Conservation (phyloP, 2,329 filamentous ascomycete genomes). For the Trichoderma koningii region DNA sequence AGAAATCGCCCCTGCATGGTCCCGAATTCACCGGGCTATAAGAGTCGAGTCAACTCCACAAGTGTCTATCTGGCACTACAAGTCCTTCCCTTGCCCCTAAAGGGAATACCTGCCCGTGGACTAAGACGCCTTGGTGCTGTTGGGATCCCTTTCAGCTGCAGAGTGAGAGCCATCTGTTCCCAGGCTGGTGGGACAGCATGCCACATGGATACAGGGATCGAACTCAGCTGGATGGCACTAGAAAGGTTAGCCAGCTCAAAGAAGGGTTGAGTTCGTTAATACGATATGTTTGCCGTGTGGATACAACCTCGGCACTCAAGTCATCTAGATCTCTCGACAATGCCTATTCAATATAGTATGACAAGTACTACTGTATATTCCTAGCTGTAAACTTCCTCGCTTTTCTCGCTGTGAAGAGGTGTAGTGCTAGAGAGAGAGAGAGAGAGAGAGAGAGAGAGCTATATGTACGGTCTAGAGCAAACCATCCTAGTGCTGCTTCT, state of each 20-base stretch:
- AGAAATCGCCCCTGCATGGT: neutral
- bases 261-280: neutral
- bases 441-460: neutral
- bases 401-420: neutral
- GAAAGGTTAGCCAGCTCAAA: neutral
- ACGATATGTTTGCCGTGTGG: neutral
- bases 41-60: conserved; percentile 11
- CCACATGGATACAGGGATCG: conserved; percentile 20
- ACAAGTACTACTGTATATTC: too few species aligned
- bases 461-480: too few species aligned
- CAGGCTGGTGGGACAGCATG: neutral
- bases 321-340: too few species aligned
- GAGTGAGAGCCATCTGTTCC: neutral
- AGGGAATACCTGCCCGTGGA: neutral
- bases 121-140: neutral
- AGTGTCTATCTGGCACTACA: neutral
- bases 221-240: conserved; percentile 9
- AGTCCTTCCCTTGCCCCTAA: neutral
- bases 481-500: neutral
- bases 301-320: neutral
- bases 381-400: too few species aligned
- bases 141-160: neutral
- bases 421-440: neutral
- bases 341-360: too few species aligned
- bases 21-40: neutral